These are phyloP conservation scores for Pichia sp. DNA, from an alignment of 1,139 yeast species.

Conservation along the genomic window DNA sequence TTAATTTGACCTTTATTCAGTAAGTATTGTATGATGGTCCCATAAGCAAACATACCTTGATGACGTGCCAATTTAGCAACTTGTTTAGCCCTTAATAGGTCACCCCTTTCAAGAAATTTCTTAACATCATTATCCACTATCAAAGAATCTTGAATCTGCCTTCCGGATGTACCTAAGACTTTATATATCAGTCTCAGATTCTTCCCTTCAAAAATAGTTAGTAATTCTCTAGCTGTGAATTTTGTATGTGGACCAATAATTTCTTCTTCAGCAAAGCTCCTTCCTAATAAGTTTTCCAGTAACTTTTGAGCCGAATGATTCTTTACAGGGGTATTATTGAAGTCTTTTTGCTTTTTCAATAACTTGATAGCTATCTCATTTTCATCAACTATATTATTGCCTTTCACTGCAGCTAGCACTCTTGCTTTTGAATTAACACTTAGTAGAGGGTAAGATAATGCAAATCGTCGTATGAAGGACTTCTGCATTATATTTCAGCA, in stretches of 20 bases:
- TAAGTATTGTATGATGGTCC: conserved; percentile 45
- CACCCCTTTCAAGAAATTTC: conserved; percentile 43
- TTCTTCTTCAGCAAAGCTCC: conserved; percentile 17
- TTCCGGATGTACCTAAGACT: conserved; percentile 50
- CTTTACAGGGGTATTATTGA: conserved; percentile 21
- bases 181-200: conserved; percentile 42
- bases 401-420: conserved; percentile 17
- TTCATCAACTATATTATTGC: conserved; percentile 18
- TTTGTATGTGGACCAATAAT: conserved; percentile 23
- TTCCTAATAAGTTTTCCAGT: conserved; percentile 17
- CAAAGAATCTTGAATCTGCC: conserved; percentile 49
- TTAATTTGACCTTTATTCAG: conserved; percentile 34
- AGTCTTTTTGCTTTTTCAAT: conserved; percentile 14
- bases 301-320: conserved; percentile 23
- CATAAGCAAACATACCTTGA: conserved; percentile 55
- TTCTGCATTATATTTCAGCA: not conserved
- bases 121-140: conserved; percentile 46
- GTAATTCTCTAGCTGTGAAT: conserved; percentile 24
- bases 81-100: conserved; percentile 45
- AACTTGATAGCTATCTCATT: conserved; percentile 14
- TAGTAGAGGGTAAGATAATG: not conserved
- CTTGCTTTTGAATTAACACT: conserved; percentile 5
- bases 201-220: conserved; percentile 26
- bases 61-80: conserved; percentile 43
- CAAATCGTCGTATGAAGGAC: conserved; percentile 3